phyloP scores from a whole-genome alignment of 1,284 basidiomycete genomes.

The Ustilago tritici region DNA sequence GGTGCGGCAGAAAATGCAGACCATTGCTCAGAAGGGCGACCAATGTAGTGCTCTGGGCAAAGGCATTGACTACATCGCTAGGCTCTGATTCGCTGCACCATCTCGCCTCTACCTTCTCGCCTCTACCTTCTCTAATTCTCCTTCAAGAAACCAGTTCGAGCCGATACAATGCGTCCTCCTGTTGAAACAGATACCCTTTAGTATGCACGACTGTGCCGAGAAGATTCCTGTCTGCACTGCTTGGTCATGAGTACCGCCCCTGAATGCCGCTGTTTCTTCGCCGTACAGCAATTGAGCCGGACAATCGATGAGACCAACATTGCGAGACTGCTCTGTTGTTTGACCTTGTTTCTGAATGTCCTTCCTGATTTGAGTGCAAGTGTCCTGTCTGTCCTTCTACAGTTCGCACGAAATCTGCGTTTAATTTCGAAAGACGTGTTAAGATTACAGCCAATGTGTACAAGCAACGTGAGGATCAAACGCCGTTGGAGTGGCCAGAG shows the following conservation, averaged over 20 bases:
- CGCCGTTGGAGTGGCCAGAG: constrained; percentile 62
- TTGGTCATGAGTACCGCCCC: no score
- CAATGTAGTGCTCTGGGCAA: constrained; percentile 49
- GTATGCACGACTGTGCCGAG: background rate
- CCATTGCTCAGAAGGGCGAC: constrained; percentile 33
- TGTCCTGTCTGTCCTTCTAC: background rate
- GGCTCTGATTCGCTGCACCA: constrained; percentile 9
- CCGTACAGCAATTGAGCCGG: no score
- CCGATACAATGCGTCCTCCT: constrained; percentile 1
- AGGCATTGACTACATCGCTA: constrained; percentile 39
- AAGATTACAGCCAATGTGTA: constrained; percentile 14
- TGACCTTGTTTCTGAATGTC: no score
- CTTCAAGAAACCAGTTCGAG: background rate
- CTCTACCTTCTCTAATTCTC: background rate
- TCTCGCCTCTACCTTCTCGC: no score
- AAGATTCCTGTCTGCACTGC: background rate
- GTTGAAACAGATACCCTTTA: background rate
- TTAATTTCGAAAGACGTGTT: constrained; percentile 1
- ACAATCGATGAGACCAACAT: no score
- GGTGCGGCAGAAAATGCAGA: constrained; percentile 35
- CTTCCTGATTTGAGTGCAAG: no score
- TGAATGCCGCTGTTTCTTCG: no score
- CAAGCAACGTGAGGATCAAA: constrained; percentile 2
- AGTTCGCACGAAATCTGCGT: background rate
- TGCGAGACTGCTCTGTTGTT: no score